Percentiles rank a stretch among this genome's conserved stretches.
Evolutionary conservation across 176 grass and related monocot species (phyloP).

Genomic region (Hsuehochloa calcarea): DNA sequence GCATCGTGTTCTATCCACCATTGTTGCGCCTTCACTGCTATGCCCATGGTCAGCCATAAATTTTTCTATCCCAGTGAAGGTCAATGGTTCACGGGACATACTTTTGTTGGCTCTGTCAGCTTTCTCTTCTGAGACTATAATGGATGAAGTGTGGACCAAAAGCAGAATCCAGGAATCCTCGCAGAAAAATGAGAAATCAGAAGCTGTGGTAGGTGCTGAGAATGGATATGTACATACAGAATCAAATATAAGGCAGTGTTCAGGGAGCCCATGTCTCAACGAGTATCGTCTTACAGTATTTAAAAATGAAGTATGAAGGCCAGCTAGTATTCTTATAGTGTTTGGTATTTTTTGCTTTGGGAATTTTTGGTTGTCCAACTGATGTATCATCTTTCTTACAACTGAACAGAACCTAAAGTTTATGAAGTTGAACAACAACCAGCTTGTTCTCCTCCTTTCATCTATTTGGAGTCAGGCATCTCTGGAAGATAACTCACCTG

Average conservation of each 20-base stretch:
- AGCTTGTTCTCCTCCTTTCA: constrained; percentile 88
- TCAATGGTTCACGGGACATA: constrained; percentile 47
- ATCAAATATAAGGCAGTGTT: constrained; percentile 28
- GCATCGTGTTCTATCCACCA: constrained; percentile 76
- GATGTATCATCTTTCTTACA: constrained; percentile 26
- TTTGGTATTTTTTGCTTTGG: neutral
- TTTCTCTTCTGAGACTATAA: constrained; percentile 56
- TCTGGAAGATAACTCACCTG: constrained; percentile 71
- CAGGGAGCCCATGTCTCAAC: constrained; percentile 26
- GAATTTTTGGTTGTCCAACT: neutral
- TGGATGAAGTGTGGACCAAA: constrained; percentile 33
- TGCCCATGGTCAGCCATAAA: constrained; percentile 75
- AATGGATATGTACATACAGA: constrained; percentile 35
- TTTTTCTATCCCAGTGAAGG: constrained; percentile 58
- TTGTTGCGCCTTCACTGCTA: constrained; percentile 50
- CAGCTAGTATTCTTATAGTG: neutral
- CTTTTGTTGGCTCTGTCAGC: constrained; percentile 67
- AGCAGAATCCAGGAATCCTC: constrained; percentile 32
- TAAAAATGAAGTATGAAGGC: constrained; percentile 47
- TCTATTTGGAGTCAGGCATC: constrained; percentile 87
- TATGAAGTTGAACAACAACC: constrained; percentile 76
- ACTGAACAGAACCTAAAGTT: constrained; percentile 55
- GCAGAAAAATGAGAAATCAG: constrained; percentile 35
- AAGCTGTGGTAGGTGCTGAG: constrained; percentile 29
- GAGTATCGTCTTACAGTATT: constrained; percentile 8